A percentile compares a stretch with the other conserved stretches of the same genome.
These are phyloP conservation scores for Hericium alpestre DNA, from an alignment of 768 basidiomycete species.

Conservation along the genomic window DNA sequence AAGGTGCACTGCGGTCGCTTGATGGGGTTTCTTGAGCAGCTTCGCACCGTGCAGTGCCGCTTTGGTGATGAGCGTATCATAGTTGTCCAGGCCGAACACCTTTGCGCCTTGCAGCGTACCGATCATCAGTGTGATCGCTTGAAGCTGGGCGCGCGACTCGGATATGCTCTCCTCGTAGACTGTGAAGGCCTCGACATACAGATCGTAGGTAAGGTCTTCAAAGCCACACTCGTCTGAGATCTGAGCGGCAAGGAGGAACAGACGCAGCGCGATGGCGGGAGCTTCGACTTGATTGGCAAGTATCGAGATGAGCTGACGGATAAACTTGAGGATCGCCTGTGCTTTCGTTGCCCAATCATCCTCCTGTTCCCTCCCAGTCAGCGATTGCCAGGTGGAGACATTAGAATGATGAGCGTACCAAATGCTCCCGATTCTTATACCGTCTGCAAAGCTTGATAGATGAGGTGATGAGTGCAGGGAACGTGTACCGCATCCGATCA, in stretches of 20 bases:
- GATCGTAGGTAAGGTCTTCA: conserved; percentile 93
- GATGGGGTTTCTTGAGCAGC: conserved; percentile 95
- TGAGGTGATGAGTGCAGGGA: conserved; percentile 90
- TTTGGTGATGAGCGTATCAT: conserved; percentile 96
- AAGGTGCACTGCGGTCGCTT: conserved; percentile 85
- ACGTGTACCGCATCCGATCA: conserved; percentile 92
- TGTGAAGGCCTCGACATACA: conserved; percentile 95
- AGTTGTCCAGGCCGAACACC: conserved; percentile 92
- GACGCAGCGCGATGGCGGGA: conserved; percentile 80
- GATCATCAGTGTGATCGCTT: conserved; percentile 95
- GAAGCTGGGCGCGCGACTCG: conserved; percentile 88
- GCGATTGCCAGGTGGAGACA: not conserved
- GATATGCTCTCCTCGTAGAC: conserved; percentile 98
- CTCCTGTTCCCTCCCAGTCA: conserved; percentile 37
- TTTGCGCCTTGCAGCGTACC: conserved; percentile 78
- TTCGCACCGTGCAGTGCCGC: conserved; percentile 97
- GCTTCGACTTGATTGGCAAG: conserved; percentile 90
- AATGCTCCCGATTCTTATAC: conserved; percentile 74
- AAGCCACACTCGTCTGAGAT: conserved; percentile 91
- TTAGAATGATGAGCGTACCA: conserved; percentile 28
- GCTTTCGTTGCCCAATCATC: conserved; percentile 80
- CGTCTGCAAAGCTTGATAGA: conserved; percentile 87
- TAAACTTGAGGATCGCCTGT: conserved; percentile 85
- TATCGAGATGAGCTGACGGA: conserved; percentile 86
- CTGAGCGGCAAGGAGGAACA: conserved; percentile 93